These are phyloP conservation scores for Tetrastigma voinierianum DNA, from an alignment of 164 flowering plant species.

Conservation along the genomic window DNA sequence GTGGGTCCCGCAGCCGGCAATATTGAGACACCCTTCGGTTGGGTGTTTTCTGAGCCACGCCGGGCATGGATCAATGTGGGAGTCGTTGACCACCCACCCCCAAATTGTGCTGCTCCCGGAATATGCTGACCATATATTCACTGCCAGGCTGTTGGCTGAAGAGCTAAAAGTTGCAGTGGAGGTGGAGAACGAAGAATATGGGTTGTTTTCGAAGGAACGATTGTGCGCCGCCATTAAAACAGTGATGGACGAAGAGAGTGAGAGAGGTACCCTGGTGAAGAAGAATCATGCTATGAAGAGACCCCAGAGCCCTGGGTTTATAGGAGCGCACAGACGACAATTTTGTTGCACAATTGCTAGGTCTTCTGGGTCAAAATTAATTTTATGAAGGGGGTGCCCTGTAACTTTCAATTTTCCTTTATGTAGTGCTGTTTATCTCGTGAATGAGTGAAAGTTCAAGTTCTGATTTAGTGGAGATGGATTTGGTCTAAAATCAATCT, in stretches of 20 bases:
- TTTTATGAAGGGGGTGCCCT: too few relatives aligned
- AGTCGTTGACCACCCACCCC: constrained; percentile 39
- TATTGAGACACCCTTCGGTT: too few relatives aligned
- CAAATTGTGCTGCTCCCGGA: constrained; percentile 48
- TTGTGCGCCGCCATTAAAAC: constrained; percentile 32
- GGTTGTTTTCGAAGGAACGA: constrained; percentile 36
- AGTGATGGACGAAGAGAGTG: constrained; percentile 35
- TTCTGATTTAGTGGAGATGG: too few relatives aligned
- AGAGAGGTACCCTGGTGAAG: constrained; percentile 28
- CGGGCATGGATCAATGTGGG: constrained; percentile 47
- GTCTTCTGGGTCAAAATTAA: too few relatives aligned
- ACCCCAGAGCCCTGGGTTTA: constrained; percentile 26
- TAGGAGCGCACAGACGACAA: constrained; percentile 23
- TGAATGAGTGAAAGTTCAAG: too few relatives aligned
- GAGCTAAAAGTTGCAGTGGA: constrained; percentile 48
- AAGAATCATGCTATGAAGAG: constrained; percentile 36
- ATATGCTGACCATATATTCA: constrained; percentile 48
- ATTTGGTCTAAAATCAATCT: too few relatives aligned
- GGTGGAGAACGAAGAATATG: constrained; percentile 50
- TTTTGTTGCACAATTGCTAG: constrained; percentile 21
- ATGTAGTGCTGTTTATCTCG: too few relatives aligned
- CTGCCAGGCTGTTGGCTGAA: constrained; percentile 33
- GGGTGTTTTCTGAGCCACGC: too few relatives aligned
- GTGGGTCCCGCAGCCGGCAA: too few relatives aligned
- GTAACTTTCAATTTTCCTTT: too few relatives aligned